Evolutionary conservation across 2,329 filamentous ascomycete genomes (phyloP), one percentile per base, ranked within the genome.

Genomic region (Bipolaris sorokiniana): DNA sequence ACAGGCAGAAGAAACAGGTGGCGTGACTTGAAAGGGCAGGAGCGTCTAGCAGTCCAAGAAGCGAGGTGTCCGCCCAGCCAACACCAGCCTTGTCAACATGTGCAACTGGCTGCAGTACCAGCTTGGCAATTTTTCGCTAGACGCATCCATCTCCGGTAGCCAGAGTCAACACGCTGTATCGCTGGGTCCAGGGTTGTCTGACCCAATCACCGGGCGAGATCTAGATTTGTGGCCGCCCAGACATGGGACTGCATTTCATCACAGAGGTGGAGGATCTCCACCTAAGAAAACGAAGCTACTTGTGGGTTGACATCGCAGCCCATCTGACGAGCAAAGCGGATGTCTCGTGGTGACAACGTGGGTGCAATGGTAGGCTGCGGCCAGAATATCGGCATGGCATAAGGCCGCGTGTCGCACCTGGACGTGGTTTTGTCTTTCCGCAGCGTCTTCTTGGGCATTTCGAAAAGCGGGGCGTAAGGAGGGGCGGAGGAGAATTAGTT

Each of bases 111-210:
- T 48, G 31, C 33, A 15, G 23, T 26, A 34, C 16, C 22, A 36
- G 33, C 45, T 48, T 48, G 45, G 45, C 33, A 48, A 36, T 42
- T 37, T 37, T 48, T 31, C 45, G 45, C 45, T 48, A 36, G 31
- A 16, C 7, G 15, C 31, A 47, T n/a, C 45, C 45, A 23, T 47
- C 45, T 47, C 45, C 45, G 31, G 31, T 7, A 76, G 54, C 74
- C 28, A 34, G 10, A 20, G 26, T 48, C 34, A n/a, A 36, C 16
- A 31, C 15, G 15, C 22, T 18, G 23, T 20, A 22, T 48, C 45
- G 45, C 31, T 48, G 45, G 45, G 45, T 48, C 45, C 45, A 34
- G 51, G 28, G 54, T 57, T 28, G 28, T 16, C 5, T 23, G 41
- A 15, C 28, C 18, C 33, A 34, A 48, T 48, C 33, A 48, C 7